Evolutionary conservation across 306 rosid genomes (phyloP).

Genomic region (Cotoneaster glaucophyllus): DNA sequence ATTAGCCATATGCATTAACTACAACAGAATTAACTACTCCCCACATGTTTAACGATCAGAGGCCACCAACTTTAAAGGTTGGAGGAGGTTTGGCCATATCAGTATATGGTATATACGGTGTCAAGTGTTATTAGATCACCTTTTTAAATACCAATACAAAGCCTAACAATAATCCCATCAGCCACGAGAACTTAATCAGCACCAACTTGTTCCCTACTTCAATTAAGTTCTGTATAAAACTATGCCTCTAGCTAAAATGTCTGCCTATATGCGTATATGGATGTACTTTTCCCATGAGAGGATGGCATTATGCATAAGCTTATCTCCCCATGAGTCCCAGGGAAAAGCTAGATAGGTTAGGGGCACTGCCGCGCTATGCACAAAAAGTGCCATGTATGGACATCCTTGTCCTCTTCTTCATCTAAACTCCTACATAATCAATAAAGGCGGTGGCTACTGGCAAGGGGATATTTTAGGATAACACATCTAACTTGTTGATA

Average conservation of each 20-base stretch:
- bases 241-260: not conserved
- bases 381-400: not conserved
- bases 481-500: not conserved
- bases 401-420: not conserved
- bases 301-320: not conserved
- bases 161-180: not conserved
- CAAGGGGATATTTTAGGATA: not conserved
- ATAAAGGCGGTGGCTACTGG: not conserved
- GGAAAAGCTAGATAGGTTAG: too few species aligned
- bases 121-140: too few species aligned
- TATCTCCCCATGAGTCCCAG: not conserved
- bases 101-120: too few species aligned
- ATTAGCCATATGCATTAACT: not conserved
- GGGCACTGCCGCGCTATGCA: not conserved
- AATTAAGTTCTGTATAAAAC: not conserved
- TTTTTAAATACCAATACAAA: not conserved
- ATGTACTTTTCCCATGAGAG: not conserved
- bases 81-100: not conserved
- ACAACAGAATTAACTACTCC: too few species aligned
- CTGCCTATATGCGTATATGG: not conserved
- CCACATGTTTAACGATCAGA: not conserved
- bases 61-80: not conserved
- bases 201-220: not conserved
- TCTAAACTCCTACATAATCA: not conserved
- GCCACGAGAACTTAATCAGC: too few species aligned